Evolutionary conservation across 2,329 filamentous ascomycete genomes (phyloP).

Genomic region (Ambrosiella beaveri): DNA sequence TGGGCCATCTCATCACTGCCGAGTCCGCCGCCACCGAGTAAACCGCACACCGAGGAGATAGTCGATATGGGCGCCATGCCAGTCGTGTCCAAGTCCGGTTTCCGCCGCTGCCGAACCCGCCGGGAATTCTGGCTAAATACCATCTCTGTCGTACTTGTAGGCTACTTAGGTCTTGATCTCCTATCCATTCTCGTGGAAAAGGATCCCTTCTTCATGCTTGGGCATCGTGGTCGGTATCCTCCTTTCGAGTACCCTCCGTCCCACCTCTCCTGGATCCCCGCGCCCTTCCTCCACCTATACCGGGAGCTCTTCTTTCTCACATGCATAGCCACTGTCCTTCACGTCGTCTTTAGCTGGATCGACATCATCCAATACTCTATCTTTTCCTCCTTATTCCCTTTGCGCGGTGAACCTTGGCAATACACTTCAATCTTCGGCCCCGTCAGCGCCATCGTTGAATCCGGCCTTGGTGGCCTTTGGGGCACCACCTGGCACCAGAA

Average conservation of each 20-base stretch:
- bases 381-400: slow-evolving; percentile 33
- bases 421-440: slow-evolving; percentile 39
- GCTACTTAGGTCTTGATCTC: slow-evolving; percentile 53
- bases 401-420: slow-evolving; percentile 33
- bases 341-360: slow-evolving; percentile 40
- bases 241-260: slow-evolving; percentile 22
- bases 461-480: slow-evolving; percentile 70
- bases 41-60: slow-evolving; percentile 23
- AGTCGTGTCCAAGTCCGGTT: slow-evolving; percentile 28
- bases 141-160: slow-evolving; percentile 30
- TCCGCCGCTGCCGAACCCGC: slow-evolving; percentile 24
- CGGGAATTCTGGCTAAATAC: slow-evolving; percentile 25
- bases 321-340: slow-evolving; percentile 42
- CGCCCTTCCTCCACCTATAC: slow-evolving; percentile 31
- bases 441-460: slow-evolving; percentile 36
- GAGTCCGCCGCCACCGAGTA: slow-evolving; percentile 24
- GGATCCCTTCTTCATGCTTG: slow-evolving; percentile 60
- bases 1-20: slow-evolving; percentile 35
- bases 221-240: slow-evolving; percentile 19
- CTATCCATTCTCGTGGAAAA: slow-evolving; percentile 44
- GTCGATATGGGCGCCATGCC: slow-evolving; percentile 27
- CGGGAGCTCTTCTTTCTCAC: slow-evolving; percentile 38
- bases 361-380: slow-evolving; percentile 39
- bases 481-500: slow-evolving; percentile 80
- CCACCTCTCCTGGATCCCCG: slow-evolving; percentile 26